Evolutionary conservation across 2,329 filamentous ascomycete genomes (phyloP), one percentile per base, ranked within the genome.

Genomic region (Colletotrichum tabaci): DNA sequence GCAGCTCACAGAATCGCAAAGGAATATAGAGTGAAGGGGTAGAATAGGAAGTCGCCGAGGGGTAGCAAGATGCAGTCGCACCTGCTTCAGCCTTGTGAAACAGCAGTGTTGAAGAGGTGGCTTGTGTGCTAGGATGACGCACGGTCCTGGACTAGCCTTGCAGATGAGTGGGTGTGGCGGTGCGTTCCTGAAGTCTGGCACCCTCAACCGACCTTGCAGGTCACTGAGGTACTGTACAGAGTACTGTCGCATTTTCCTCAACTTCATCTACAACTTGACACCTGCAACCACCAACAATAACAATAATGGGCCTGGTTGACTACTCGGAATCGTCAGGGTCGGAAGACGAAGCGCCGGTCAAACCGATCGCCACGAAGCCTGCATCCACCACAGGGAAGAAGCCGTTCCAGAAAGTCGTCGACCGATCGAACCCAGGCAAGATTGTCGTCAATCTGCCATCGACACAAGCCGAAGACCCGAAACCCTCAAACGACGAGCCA

Each of bases 241-340:
- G 30, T 35, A 9, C 30, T 15, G 35, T 38, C 18, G 16, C 26
- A 49, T 49, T 61, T 49, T 21, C 15, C 26, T 26, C 35, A 50
- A 53, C 21, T 35, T 47, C 67, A n/a, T 57, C 53, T 26, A 55
- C 61, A 38, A 38, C 42, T 26, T 13, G n/a, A 15, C 10, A 42
- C n/a, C 21, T 7, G 23, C n/a, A 15, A 46, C 18, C 30, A 8
- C 21, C 18, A 40, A 44, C 21, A n/a, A 13, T 12, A 73, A 53
- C n/a, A 74, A 82, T 58, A 49, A 96, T 96, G 93, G 91, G 89
- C 16, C 86, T 97, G 40, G 94, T 96, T 75, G 91, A 92, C 73
- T 97, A 97, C 77, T 95, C 94, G 4, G 94, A 95, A 79, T 96
- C 91, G 57, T 94, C 92, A 15, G 92, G 93, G 66, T 86, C 86